These are phyloP conservation scores for Cicer bijugum DNA, from an alignment of 306 rosid genomes.

Conservation along the genomic window DNA sequence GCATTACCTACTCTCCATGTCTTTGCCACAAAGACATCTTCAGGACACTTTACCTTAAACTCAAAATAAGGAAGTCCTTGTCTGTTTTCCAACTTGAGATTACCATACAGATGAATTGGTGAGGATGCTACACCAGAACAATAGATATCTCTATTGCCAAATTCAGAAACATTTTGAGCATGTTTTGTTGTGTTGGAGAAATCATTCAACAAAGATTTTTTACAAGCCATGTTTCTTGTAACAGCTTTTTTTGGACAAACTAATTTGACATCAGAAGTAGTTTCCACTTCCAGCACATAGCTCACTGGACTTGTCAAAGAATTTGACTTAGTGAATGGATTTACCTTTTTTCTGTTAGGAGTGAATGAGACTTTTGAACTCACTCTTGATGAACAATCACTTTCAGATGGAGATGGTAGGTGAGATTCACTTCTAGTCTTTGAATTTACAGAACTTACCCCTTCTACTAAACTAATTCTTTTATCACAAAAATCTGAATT, in stretches of 20 bases:
- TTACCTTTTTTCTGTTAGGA: conserved; percentile 65
- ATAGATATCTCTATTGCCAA: conserved; percentile 47
- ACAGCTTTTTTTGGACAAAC: background rate
- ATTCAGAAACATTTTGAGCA: conserved; percentile 52
- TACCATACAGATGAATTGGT: conserved; percentile 81
- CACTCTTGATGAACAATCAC: conserved; percentile 54
- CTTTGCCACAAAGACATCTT: conserved; percentile 72
- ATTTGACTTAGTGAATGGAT: conserved; percentile 72
- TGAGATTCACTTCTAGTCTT: conserved; percentile 53
- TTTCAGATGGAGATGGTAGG: conserved; percentile 52
- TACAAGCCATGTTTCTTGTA: conserved; percentile 50
- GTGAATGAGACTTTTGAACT: conserved; percentile 51
- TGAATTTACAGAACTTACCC: conserved; percentile 45
- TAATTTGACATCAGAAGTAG: too few relatives aligned
- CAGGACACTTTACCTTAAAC: conserved; percentile 73
- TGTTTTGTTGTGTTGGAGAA: conserved; percentile 52
- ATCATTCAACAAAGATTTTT: conserved; percentile 63
- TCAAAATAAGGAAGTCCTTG: conserved; percentile 71
- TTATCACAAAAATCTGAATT: conserved; percentile 54
- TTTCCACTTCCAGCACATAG: too few relatives aligned
- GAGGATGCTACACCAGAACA: conserved; percentile 60
- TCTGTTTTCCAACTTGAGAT: conserved; percentile 67
- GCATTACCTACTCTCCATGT: conserved; percentile 70
- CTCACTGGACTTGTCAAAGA: too few relatives aligned
- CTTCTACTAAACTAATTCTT: conserved; percentile 44